These are phyloP conservation scores for Exophiala sp. DNA, from an alignment of 2,329 filamentous ascomycete genomes.

Conservation along the genomic window DNA sequence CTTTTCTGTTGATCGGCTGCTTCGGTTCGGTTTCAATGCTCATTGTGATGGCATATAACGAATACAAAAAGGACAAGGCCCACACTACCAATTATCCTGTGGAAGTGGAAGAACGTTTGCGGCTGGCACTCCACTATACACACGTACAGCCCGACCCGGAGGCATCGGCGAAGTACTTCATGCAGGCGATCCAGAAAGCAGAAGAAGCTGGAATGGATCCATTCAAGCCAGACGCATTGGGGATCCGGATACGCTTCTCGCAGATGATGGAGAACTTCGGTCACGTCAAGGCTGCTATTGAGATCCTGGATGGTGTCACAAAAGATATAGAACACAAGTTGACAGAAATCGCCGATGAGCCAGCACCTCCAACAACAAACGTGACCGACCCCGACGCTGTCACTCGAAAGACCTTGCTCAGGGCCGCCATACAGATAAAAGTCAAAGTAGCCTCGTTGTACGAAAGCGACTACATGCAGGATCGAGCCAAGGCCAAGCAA, in stretches of 20 bases:
- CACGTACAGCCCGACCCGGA: constrained; percentile 72
- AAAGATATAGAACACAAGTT: constrained; percentile 60
- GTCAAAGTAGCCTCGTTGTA: constrained; percentile 86
- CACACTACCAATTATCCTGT: constrained; percentile 44
- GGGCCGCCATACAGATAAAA: constrained; percentile 33
- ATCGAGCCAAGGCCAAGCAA: constrained; percentile 71
- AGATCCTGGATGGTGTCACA: constrained; percentile 74
- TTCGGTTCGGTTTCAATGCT: constrained; percentile 36
- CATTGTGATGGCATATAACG: constrained; percentile 42
- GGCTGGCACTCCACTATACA: constrained; percentile 81
- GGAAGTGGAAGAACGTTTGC: constrained; percentile 58
- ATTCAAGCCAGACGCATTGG: constrained; percentile 85
- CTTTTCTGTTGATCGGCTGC: constrained; percentile 39
- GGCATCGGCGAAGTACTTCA: constrained; percentile 78
- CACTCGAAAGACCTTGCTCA: constrained; percentile 19
- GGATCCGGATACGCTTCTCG: constrained; percentile 79
- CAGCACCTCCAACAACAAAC: not conserved
- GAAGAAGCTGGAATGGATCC: constrained; percentile 74
- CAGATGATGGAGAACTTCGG: constrained; percentile 74
- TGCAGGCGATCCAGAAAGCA: constrained; percentile 70
- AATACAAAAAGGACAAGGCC: constrained; percentile 40
- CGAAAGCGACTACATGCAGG: constrained; percentile 68
- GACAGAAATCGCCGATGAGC: constrained; percentile 37
- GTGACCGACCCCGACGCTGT: not conserved
- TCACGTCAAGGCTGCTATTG: constrained; percentile 66